phyloP scores from a whole-genome alignment of 805 yeast species.

The Kodamaea hsintzibuensis region DNA sequence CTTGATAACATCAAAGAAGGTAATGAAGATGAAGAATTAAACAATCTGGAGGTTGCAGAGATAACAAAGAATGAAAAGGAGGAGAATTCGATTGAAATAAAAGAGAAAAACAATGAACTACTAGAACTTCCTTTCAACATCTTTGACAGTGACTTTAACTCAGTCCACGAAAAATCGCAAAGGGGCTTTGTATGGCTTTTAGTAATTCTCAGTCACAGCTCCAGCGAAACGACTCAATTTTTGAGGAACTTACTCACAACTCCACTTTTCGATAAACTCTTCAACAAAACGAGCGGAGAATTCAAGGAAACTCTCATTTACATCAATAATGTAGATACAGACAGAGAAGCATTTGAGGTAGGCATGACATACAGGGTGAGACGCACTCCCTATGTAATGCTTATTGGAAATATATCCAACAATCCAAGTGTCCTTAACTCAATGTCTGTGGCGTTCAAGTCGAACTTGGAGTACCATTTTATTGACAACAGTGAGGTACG shows the following conservation, averaged over 20 bases:
- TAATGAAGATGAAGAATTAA: background rate
- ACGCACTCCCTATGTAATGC: constrained; percentile 38
- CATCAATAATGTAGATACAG: constrained; percentile 30
- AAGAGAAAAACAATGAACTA: background rate
- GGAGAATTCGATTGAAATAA: background rate
- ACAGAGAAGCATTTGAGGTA: constrained; percentile 41
- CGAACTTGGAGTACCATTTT: constrained; percentile 23
- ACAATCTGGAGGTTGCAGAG: no score
- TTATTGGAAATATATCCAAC: constrained; percentile 37
- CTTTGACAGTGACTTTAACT: constrained; percentile 27
- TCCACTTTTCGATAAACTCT: constrained; percentile 19
- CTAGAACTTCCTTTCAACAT: constrained; percentile 13
- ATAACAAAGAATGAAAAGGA: background rate
- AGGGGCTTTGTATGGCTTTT: constrained; percentile 34
- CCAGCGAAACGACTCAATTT: constrained; percentile 20
- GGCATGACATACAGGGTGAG: constrained; percentile 31
- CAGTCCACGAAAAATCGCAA: constrained; percentile 28
- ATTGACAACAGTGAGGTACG: constrained; percentile 20
- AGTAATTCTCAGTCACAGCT: constrained; percentile 32
- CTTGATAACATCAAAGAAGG: constrained; percentile 5
- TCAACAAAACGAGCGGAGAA: constrained; percentile 21
- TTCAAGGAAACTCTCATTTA: constrained; percentile 30
- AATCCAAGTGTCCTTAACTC: constrained; percentile 38
- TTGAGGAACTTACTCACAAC: constrained; percentile 15
- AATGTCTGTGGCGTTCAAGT: constrained; percentile 39